Evolutionary conservation across 306 rosid genomes (phyloP).

Genomic region (Vigna reflexopilosa): DNA sequence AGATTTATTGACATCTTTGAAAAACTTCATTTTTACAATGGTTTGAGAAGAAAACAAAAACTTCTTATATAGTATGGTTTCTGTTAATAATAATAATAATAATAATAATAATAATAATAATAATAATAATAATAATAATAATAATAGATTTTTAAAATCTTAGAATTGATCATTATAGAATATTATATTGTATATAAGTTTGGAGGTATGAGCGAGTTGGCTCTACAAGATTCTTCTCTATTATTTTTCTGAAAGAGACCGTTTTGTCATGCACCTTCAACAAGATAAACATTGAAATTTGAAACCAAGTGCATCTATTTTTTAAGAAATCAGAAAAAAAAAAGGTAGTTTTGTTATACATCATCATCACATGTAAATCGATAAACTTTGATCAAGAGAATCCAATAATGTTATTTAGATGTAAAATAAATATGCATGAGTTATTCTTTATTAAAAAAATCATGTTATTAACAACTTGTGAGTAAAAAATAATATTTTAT

Average conservation of each 20-base stretch:
- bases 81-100: background rate
- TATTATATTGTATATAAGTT: background rate
- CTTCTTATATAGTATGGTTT: background rate
- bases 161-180: background rate
- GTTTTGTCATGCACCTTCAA: slow-evolving; percentile 2
- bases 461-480: too few relatives aligned
- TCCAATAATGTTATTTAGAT: background rate
- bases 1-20: too few relatives aligned
- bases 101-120: background rate
- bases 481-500: too few relatives aligned
- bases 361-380: background rate
- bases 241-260: slow-evolving; percentile 10
- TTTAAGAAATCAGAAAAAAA: background rate
- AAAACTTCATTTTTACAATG: too few relatives aligned
- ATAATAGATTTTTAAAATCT: background rate
- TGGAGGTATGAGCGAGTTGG: background rate
- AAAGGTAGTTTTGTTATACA: background rate
- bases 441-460: too few relatives aligned
- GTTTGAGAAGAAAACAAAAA: too few relatives aligned
- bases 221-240: slow-evolving; percentile 28
- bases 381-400: background rate
- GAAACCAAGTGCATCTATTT: background rate
- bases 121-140: background rate
- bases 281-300: slow-evolving; percentile 24
- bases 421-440: too few relatives aligned